Percentiles rank a stretch among this genome's conserved stretches.
Evolutionary conservation across 192 early-diverging fungal species (phyloP).

Genomic region (Coemansia erecta): DNA sequence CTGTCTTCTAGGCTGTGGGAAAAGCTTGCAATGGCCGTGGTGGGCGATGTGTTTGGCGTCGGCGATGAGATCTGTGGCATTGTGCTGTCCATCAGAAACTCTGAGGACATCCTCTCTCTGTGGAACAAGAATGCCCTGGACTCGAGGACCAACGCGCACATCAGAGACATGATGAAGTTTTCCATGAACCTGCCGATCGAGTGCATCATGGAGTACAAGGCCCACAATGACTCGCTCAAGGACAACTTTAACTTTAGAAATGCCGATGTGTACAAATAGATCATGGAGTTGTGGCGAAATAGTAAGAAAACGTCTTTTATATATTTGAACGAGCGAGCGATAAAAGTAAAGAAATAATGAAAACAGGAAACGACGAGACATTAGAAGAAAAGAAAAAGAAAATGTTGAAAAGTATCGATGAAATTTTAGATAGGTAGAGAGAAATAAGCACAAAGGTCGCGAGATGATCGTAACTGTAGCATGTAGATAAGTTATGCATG

Average conservation of each 20-base stretch:
- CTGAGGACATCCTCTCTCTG: constrained; percentile 91
- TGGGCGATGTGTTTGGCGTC: constrained; percentile 89
- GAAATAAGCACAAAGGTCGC: neutral
- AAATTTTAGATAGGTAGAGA: constrained; percentile 2
- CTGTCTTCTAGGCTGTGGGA: constrained; percentile 92
- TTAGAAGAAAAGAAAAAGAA: neutral
- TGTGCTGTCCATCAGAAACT: constrained; percentile 88
- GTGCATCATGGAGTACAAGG: constrained; percentile 93
- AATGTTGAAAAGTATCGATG: neutral
- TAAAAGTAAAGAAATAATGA: neutral
- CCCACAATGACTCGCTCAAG: constrained; percentile 82
- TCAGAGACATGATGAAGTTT: constrained; percentile 85
- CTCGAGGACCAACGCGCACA: constrained; percentile 77
- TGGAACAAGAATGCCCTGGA: constrained; percentile 91
- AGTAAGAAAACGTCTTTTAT: constrained; percentile 6
- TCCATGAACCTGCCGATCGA: constrained; percentile 82
- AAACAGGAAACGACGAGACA: neutral
- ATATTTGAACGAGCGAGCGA: neutral
- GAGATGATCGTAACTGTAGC: neutral
- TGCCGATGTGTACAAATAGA: constrained; percentile 64
- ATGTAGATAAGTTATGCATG: neutral
- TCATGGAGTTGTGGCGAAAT: neutral
- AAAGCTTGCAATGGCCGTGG: constrained; percentile 77
- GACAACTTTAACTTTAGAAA: constrained; percentile 86
- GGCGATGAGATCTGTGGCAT: constrained; percentile 88